A percentile compares a stretch with the other conserved stretches of the same genome.
Conservation (phyloP, 495 filamentous ascomycete species). For the Friedmanniomyces simplex region DNA sequence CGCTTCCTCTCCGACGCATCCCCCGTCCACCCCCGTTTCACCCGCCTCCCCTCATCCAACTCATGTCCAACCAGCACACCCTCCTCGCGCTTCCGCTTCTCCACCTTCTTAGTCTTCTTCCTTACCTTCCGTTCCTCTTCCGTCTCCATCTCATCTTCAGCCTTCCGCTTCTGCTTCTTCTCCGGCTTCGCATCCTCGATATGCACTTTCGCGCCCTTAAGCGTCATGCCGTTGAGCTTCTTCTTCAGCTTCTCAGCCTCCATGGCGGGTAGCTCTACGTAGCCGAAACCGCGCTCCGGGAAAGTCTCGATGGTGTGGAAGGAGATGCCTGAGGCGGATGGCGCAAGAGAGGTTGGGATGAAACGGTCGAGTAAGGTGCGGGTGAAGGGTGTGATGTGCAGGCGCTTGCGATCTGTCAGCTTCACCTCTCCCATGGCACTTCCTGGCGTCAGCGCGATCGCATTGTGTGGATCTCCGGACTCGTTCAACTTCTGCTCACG, state of each 20-base stretch:
- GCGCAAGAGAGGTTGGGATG: slow-evolving; percentile 54
- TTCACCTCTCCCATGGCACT: neutral
- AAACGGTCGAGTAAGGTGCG: slow-evolving; percentile 57
- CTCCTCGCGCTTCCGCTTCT: slow-evolving; percentile 54
- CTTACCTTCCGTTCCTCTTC: slow-evolving; percentile 19
- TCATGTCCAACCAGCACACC: slow-evolving; percentile 59
- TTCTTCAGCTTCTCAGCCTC: slow-evolving; percentile 83
- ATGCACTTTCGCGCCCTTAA: slow-evolving; percentile 76
- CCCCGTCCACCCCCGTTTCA: slow-evolving; percentile 88
- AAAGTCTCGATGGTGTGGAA: slow-evolving; percentile 77
- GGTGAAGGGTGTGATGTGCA: slow-evolving; percentile 81
- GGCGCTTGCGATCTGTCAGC: slow-evolving; percentile 37
- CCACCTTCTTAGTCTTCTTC: slow-evolving; percentile 31
- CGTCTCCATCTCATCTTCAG: slow-evolving; percentile 4
- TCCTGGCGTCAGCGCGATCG: neutral
- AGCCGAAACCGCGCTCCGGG: slow-evolving; percentile 83
- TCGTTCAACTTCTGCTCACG: neutral
- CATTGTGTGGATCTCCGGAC: too few relatives aligned
- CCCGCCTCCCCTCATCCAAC: slow-evolving; percentile 59
- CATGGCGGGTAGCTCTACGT: slow-evolving; percentile 64
- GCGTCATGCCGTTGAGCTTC: slow-evolving; percentile 79
- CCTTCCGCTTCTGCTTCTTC: slow-evolving; percentile 32
- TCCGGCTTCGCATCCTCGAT: slow-evolving; percentile 66
- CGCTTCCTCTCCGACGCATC: slow-evolving; percentile 28
- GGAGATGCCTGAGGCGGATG: slow-evolving; percentile 64